A percentile compares a stretch with the other conserved stretches of the same genome.
Conservation (phyloP, 2,329 filamentous ascomycete species). For the Colletotrichum tabaci region DNA sequence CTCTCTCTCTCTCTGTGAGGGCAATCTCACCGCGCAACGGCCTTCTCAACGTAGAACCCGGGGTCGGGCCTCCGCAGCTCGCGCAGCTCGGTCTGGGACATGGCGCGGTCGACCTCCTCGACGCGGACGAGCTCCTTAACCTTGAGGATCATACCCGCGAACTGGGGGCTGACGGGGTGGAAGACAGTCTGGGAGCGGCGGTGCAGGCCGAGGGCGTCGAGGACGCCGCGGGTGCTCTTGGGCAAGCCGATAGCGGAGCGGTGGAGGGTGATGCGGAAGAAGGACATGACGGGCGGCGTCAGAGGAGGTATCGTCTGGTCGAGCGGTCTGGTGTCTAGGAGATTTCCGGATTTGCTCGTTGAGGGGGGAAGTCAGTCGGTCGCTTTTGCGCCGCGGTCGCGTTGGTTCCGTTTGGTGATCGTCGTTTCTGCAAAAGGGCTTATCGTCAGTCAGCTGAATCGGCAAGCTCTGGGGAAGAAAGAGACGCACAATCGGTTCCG, state of each 20-base stretch:
- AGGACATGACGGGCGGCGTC: slow-evolving; percentile 70
- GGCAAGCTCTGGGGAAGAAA: too few relatives aligned
- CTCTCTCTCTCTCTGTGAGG: background rate
- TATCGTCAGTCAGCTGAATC: background rate
- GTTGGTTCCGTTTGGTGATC: slow-evolving; percentile 4
- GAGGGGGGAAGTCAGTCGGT: background rate
- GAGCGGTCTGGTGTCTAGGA: background rate
- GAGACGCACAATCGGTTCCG: background rate
- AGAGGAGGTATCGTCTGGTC: background rate
- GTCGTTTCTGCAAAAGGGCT: background rate
- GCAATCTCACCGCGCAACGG: slow-evolving; percentile 47
- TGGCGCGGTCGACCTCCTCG: slow-evolving; percentile 77
- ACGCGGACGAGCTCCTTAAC: slow-evolving; percentile 94
- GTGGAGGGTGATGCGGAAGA: slow-evolving; percentile 92
- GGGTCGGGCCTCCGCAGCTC: slow-evolving; percentile 80
- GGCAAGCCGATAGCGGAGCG: slow-evolving; percentile 93
- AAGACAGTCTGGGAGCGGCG: slow-evolving; percentile 91
- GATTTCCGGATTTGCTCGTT: background rate
- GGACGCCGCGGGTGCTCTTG: slow-evolving; percentile 82
- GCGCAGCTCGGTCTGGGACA: slow-evolving; percentile 79
- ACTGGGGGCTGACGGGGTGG: slow-evolving; percentile 84
- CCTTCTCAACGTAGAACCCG: slow-evolving; percentile 85
- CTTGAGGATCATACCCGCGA: slow-evolving; percentile 92
- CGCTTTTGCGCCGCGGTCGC: slow-evolving; percentile 3
- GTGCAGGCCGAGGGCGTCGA: slow-evolving; percentile 87